Base-by-base conservation (phyloP, 805 yeast species). In the Schwanniomyces yamadae region DNA sequence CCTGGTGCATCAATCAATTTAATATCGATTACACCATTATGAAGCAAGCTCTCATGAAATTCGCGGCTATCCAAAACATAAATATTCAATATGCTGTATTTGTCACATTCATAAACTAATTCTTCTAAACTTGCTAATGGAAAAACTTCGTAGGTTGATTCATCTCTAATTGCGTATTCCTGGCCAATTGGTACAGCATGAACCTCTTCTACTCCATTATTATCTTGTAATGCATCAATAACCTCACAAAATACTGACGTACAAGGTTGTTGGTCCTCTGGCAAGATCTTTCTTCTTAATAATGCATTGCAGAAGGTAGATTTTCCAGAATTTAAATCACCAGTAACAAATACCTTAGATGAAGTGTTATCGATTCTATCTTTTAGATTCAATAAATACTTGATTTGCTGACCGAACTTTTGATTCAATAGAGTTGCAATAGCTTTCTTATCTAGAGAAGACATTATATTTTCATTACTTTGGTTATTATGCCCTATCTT, bases 261-360 rank as follows among this genome's bases (percentile, higher is more conserved):
- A 52, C 97, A 89, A 2, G 99, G 99, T 55, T 93, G 95, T 54
- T 93, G 99, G 60, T 93, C 99, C 52, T 85, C 95, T 0, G 99
- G 99, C 31, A 93, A 63, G 3, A 93, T 61, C 33, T 78, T 76
- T 34, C 93, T 73, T 46, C 90, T 71, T 40, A 93, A 63, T 26
- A 93, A 66, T 1, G 96, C 91, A 55, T 93, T 93, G 61, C 99
- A 93, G 50, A 93, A 88, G 1, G 96, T 85, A 1, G 97, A 88
- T 54, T 93, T 93, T 3, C 99, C 99, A 0, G 99, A 84, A 55
- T 93, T 93, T 46, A 93, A 73, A 58, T 93, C 99, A 34, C 99
- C 99, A 2, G 99, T 95, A 24, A 93, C 90, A 42, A 93, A 80
- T 1, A 93, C 97, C 50, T 91, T 91, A 2, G 98, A 90, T 0